These are phyloP conservation scores for Kurtzmaniella cleridarum DNA, from an alignment of 805 yeast species.

Conservation along the genomic window DNA sequence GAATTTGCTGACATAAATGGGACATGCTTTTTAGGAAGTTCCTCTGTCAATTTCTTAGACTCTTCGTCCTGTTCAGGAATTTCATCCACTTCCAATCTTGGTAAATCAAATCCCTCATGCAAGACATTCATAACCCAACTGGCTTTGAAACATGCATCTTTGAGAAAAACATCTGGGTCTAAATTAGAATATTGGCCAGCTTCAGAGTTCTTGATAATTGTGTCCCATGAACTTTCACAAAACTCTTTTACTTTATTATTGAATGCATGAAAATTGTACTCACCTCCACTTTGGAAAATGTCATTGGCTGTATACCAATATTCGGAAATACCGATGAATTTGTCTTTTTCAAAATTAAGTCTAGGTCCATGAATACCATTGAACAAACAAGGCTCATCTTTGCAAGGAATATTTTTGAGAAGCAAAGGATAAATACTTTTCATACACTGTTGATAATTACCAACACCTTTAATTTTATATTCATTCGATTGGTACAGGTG, in stretches of 20 bases:
- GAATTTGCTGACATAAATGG: constrained; percentile 80
- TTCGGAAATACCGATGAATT: constrained; percentile 90
- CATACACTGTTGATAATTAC: constrained; percentile 72
- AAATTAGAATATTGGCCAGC: constrained; percentile 57
- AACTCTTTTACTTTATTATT: constrained; percentile 61
- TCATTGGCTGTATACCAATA: constrained; percentile 98
- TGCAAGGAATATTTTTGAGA: constrained; percentile 74
- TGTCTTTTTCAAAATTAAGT: constrained; percentile 72
- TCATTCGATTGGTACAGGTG: constrained; percentile 42
- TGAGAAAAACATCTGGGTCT: constrained; percentile 45
- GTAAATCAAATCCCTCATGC: constrained; percentile 90
- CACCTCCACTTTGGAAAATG: constrained; percentile 83
- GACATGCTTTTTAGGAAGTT: constrained; percentile 32
- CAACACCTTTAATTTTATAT: constrained; percentile 64
- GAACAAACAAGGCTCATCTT: constrained; percentile 84
- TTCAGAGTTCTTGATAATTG: constrained; percentile 42
- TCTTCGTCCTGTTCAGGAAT: constrained; percentile 7
- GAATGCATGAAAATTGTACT: constrained; percentile 69
- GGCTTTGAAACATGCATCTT: constrained; percentile 87
- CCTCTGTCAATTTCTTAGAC: constrained; percentile 22
- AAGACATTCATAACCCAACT: constrained; percentile 87
- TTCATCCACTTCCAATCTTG: constrained; percentile 56
- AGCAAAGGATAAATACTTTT: constrained; percentile 70
- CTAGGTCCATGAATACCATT: constrained; percentile 94
- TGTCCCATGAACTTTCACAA: constrained; percentile 73